Base-by-base conservation (phyloP, 371 early-diverging fungal genomes). In the Zychaea mexicana region DNA sequence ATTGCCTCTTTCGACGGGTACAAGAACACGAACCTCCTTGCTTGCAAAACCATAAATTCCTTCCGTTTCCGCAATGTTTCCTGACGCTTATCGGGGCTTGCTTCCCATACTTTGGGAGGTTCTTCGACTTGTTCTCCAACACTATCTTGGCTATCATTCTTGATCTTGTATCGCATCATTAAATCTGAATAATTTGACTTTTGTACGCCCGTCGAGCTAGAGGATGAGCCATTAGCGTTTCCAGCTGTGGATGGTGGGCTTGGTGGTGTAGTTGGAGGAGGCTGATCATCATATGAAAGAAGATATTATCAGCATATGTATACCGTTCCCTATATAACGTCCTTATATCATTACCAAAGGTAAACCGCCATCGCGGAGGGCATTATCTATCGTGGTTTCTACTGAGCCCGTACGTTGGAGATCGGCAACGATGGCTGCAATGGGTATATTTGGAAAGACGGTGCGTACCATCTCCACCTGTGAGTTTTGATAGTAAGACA, bases 371-470 rank as follows among this genome's bases (percentile, higher is more conserved):
- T 91, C 83, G 39, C 89, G 85, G 42, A 96, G 83, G 36, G 94
- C 93, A 73, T 94, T 93, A 65, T 96, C 95, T 64, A 92, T 90
- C 12, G 95, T 95, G 28, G 85, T 78, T 62, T 94, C 93, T 15
- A 94, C 94, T 31, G 92, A 92, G 10, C 95, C 95, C 19, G 95
- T 94, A 53, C 90, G 87, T 65, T 90, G 88, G 24, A 96, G 83
- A 76, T 94, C 95, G 9, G 86, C 88, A 38, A 90, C 86, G 58
- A 96, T 92, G 26, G 94, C 90, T n/a, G 90, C 84, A 24, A 85
- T 84, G 2, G 92, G 91, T 52, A 94, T 88, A 65, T 92, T 81
- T 2, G 96, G 96, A 59, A 96, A 96, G 93, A 96, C 94, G 30
- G 85, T 70, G 61, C 87, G 86, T 1, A 94, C 91, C 39, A 86